A percentile compares a stretch with the other conserved stretches of the same genome.
phyloP scores from a whole-genome alignment of 257 asterid genomes.

The Echium plantagineum region DNA sequence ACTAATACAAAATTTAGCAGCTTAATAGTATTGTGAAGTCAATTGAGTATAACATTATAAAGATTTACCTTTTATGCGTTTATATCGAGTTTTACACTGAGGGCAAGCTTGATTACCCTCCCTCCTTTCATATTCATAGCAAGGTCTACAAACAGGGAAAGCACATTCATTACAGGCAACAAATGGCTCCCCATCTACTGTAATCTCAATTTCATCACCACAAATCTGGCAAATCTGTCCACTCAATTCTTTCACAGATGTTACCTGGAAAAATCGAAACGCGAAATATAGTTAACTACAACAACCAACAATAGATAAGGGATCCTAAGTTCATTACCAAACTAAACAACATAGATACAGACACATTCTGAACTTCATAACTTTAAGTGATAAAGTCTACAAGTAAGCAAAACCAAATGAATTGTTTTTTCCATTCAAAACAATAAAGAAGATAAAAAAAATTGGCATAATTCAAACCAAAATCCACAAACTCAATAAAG shows the following conservation, averaged over 20 bases:
- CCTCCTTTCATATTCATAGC: constrained; percentile 84
- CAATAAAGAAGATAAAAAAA: background rate
- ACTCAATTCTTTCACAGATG: constrained; percentile 47
- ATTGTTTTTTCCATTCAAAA: constrained; percentile 3
- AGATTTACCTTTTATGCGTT: constrained; percentile 65
- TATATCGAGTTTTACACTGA: constrained; percentile 94
- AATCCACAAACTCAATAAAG: constrained; percentile 3
- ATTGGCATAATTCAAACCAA: constrained; percentile 7
- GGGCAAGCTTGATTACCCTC: constrained; percentile 98
- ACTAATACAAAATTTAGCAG: background rate
- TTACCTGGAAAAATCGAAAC: constrained; percentile 28
- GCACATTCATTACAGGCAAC: constrained; percentile 81
- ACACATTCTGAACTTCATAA: background rate
- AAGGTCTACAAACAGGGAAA: constrained; percentile 68
- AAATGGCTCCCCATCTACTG: constrained; percentile 51
- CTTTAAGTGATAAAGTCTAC: constrained; percentile 4
- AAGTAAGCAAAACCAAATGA: constrained; percentile 16
- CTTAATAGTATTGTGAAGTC: background rate
- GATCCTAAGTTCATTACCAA: background rate
- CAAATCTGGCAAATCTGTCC: constrained; percentile 75
- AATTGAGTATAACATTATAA: background rate
- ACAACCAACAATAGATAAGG: constrained; percentile 17
- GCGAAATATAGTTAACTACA: background rate
- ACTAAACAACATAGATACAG: background rate
- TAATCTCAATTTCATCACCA: constrained; percentile 59